Evolutionary conservation across 73 alveolate species (phyloP).

Genomic region (Paramecium tetraurelia): DNA sequence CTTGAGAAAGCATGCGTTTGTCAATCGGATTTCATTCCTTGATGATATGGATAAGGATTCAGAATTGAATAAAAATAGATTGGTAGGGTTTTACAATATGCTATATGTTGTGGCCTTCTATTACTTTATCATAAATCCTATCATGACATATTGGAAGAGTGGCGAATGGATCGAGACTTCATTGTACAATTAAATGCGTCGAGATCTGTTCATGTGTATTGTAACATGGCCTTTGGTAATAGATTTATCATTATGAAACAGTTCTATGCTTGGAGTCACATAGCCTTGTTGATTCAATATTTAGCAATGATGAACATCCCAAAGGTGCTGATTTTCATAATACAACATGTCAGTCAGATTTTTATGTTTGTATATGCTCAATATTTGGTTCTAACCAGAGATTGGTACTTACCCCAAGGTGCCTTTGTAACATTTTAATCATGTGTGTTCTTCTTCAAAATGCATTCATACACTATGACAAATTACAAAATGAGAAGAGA

Average conservation of each 20-base stretch:
- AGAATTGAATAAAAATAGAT: no score
- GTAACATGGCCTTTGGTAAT: no score
- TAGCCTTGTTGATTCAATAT: constrained; percentile 32
- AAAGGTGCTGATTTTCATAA: neutral
- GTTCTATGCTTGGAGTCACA: constrained; percentile 52
- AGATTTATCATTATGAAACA: neutral
- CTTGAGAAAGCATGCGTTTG: no score
- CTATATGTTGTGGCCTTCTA: no score
- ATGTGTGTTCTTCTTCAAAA: constrained; percentile 55
- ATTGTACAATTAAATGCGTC: no score
- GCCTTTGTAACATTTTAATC: constrained; percentile 37
- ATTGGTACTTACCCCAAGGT: constrained; percentile 53
- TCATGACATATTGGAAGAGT: no score
- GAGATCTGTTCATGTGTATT: no score
- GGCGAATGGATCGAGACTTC: no score
- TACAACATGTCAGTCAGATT: constrained; percentile 41
- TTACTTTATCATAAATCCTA: no score
- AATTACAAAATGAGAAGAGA: constrained; percentile 51
- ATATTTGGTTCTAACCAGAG: constrained; percentile 58
- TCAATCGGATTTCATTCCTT: no score
- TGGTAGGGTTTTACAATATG: no score
- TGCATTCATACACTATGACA: constrained; percentile 65
- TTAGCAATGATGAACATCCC: neutral
- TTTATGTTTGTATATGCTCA: constrained; percentile 25
- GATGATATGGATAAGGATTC: no score